Conservation (phyloP, 148 eudicot genomes). For the Simmondsia chinensis region DNA sequence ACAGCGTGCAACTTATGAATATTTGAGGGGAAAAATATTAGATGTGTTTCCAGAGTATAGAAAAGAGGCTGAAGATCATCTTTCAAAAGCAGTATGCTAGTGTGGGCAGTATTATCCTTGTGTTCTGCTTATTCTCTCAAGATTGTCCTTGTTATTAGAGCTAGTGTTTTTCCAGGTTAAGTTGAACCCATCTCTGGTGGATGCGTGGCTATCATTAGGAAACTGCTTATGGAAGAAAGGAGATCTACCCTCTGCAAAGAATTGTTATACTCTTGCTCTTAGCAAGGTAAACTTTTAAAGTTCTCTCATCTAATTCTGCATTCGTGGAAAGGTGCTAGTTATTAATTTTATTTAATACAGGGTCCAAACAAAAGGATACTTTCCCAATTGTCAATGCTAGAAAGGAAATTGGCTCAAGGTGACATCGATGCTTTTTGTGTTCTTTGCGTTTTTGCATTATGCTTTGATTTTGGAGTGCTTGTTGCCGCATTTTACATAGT, state of each 20-base stretch:
- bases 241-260: constrained; percentile 59
- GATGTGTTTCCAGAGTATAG: constrained; percentile 74
- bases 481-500: background rate
- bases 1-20: constrained; percentile 76
- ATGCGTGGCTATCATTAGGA: constrained; percentile 91
- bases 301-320: constrained; percentile 1
- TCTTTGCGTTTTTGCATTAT: constrained; percentile 1
- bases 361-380: constrained; percentile 79
- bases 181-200: constrained; percentile 80
- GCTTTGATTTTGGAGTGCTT: background rate
- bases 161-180: constrained; percentile 51
- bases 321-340: background rate
- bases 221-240: constrained; percentile 95
- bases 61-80: constrained; percentile 98
- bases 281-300: constrained; percentile 51
- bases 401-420: constrained; percentile 92
- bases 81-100: constrained; percentile 80
- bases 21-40: constrained; percentile 78
- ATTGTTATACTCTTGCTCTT: constrained; percentile 65
- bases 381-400: constrained; percentile 89
- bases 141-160: constrained; percentile 1
- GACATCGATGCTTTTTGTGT: constrained; percentile 10
- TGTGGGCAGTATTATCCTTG: background rate
- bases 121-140: background rate
- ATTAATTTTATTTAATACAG: constrained; percentile 27